These are phyloP conservation scores for Exophiala spinifera DNA, from an alignment of 2,329 filamentous ascomycete species.

Conservation along the genomic window DNA sequence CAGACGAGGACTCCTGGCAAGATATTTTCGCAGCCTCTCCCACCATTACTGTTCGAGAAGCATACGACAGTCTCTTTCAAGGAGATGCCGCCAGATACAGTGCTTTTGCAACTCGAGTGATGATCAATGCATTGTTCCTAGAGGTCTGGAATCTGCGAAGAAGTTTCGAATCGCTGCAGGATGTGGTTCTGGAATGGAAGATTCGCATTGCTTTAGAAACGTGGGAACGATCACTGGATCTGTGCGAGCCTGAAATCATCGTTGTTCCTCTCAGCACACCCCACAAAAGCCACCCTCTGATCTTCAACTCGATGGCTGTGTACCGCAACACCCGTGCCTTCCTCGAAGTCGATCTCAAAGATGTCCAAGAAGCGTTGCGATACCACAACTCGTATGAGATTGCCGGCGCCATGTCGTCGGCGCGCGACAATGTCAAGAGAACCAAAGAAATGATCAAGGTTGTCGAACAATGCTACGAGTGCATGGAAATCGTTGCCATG, in stretches of 20 bases:
- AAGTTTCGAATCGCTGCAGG: constrained; percentile 93
- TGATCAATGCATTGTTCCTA: constrained; percentile 98
- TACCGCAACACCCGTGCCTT: constrained; percentile 91
- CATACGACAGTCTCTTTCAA: constrained; percentile 93
- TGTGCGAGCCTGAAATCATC: constrained; percentile 87
- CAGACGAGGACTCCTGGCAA: constrained; percentile 78
- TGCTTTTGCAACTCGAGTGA: constrained; percentile 92
- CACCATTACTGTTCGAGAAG: constrained; percentile 83
- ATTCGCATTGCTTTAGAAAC: constrained; percentile 91
- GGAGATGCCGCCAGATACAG: constrained; percentile 89
- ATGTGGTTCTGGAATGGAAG: constrained; percentile 98
- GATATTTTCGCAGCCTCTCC: constrained; percentile 70
- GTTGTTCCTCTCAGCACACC: constrained; percentile 87
- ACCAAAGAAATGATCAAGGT: constrained; percentile 98
- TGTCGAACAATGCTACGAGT: constrained; percentile 95
- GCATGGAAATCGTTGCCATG: constrained; percentile 89
- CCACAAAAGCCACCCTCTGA: constrained; percentile 90
- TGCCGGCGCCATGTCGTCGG: constrained; percentile 91
- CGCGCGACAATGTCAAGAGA: constrained; percentile 88
- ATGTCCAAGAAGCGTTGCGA: constrained; percentile 89
- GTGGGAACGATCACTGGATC: constrained; percentile 95
- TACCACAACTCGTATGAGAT: constrained; percentile 98
- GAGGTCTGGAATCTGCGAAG: constrained; percentile 99
- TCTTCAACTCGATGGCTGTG: constrained; percentile 97
- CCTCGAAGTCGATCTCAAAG: constrained; percentile 91